Evolutionary conservation across 192 early-diverging fungal species (phyloP).

Genomic region (Rhizophagus prolifer): DNA sequence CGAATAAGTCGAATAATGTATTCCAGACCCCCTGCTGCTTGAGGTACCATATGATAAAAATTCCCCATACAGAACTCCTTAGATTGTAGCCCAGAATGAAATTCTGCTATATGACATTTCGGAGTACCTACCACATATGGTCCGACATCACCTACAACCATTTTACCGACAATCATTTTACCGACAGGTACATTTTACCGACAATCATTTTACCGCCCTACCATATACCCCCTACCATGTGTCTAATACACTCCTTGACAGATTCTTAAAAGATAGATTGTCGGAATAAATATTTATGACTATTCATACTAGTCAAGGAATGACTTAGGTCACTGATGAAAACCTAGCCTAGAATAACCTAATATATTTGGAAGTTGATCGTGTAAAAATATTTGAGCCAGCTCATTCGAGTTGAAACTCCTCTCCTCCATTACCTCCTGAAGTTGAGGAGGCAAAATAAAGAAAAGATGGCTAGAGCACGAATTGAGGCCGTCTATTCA

Average conservation of each 20-base stretch:
- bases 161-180: too few species aligned
- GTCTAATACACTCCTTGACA: slow-evolving; percentile 21
- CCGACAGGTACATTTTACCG: too few species aligned
- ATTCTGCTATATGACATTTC: too few species aligned
- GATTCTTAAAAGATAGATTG: slow-evolving; percentile 23
- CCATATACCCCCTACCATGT: too few species aligned
- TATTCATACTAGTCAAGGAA: slow-evolving; percentile 24
- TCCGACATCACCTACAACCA: too few species aligned
- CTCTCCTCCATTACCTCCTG: slow-evolving; percentile 16
- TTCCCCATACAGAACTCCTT: too few species aligned
- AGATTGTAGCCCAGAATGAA: too few species aligned
- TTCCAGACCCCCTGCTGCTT: too few species aligned
- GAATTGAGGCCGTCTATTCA: slow-evolving; percentile 7
- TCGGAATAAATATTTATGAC: slow-evolving; percentile 23
- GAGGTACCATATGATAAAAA: too few species aligned
- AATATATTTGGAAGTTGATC: slow-evolving; percentile 24
- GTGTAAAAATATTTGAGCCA: slow-evolving; percentile 28
- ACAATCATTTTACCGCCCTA: too few species aligned
- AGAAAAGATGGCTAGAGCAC: background rate
- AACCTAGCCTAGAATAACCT: slow-evolving; percentile 9
- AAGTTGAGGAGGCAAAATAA: slow-evolving; percentile 7
- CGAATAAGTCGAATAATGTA: too few species aligned
- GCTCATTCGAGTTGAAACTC: slow-evolving; percentile 8
- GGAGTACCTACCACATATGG: too few species aligned
- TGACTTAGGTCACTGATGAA: slow-evolving; percentile 31